Evolutionary conservation across 306 rosid species (phyloP), one percentile per base, ranked within the genome.

Genomic region (Ammopiptanthus mongolicus): DNA sequence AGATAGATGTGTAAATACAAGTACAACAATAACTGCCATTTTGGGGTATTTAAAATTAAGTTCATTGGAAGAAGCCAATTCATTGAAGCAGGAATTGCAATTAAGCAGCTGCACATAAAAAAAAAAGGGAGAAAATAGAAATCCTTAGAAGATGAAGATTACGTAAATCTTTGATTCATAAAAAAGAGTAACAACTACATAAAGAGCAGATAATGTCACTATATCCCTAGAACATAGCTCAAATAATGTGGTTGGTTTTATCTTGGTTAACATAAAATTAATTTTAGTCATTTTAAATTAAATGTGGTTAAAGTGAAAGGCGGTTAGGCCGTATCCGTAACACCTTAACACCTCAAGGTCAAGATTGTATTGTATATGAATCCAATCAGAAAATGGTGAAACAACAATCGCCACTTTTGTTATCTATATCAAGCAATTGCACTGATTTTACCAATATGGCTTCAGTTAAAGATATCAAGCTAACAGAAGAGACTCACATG

Each of bases 401-500:
- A 64, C 17, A 18, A 36, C 39, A 69, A 69, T 58, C 73, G 47
- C 31, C 17, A 34, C 39, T 34, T 5, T 28, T 81, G 37, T 74
- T 81, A 29, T 36, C 58, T 50, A 63, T 53, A 57, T 79, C 69
- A 74, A 36, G n/a, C n/a, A 46, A 75, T 22, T 46, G 57, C 31
- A 75, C 41, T 70, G 11, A 53, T 66, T 78, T 78, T 79, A 37
- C 73, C 31, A 47, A 37, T 34, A 68, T 3, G 69, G 46, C 62
- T 33, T 55, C 5, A 67, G 36, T 31, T n/a, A 25, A 14, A n/a
- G n/a, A n/a, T n/a, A n/a, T n/a, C n/a, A n/a, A n/a, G n/a, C n/a
- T n/a, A n/a, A n/a, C n/a, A 68, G 17, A 53, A 13, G 56, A 61
- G 73, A 83, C 95, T 90, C 78, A 94, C 98, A 94, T 88, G 81